These are phyloP conservation scores for Inosperma sp. DNA, from an alignment of 768 basidiomycete species.

Conservation along the genomic window DNA sequence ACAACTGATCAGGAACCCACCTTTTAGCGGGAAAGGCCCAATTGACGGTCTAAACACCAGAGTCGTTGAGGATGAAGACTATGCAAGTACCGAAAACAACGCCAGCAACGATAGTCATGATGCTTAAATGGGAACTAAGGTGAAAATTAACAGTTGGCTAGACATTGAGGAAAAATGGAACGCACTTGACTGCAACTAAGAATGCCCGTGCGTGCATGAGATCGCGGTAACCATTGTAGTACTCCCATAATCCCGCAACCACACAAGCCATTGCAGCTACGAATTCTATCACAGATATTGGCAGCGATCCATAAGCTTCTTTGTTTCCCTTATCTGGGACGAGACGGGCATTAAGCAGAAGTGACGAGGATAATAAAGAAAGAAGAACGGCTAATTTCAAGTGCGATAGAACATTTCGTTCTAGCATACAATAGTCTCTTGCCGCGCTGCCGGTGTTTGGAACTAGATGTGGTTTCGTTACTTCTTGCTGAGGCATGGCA, in stretches of 20 bases:
- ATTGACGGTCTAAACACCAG: constrained; percentile 11
- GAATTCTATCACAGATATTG: constrained; percentile 52
- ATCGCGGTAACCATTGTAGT: constrained; percentile 53
- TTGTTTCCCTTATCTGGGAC: constrained; percentile 35
- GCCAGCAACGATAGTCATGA: constrained; percentile 46
- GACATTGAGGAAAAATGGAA: constrained; percentile 9
- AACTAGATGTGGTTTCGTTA: constrained; percentile 27
- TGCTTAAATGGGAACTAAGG: constrained; percentile 45
- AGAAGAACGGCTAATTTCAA: constrained; percentile 62
- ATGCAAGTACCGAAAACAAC: constrained; percentile 51
- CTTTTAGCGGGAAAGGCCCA: too few relatives aligned
- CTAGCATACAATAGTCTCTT: constrained; percentile 77
- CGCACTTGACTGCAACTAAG: constrained; percentile 52
- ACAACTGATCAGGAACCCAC: not conserved
- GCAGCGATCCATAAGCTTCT: constrained; percentile 32
- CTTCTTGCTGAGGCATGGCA: constrained; percentile 8
- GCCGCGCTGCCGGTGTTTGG: constrained; percentile 55
- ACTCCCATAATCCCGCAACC: constrained; percentile 61
- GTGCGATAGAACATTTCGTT: constrained; percentile 69
- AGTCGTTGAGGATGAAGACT: constrained; percentile 40
- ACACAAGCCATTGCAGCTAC: constrained; percentile 51
- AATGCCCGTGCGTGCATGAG: constrained; percentile 57
- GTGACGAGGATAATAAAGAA: constrained; percentile 57
- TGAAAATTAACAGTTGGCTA: constrained; percentile 6
- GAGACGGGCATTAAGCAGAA: constrained; percentile 58